Evolutionary conservation across 371 early-diverging fungal species (phyloP).

Genomic region (Actinomucor elegans): DNA sequence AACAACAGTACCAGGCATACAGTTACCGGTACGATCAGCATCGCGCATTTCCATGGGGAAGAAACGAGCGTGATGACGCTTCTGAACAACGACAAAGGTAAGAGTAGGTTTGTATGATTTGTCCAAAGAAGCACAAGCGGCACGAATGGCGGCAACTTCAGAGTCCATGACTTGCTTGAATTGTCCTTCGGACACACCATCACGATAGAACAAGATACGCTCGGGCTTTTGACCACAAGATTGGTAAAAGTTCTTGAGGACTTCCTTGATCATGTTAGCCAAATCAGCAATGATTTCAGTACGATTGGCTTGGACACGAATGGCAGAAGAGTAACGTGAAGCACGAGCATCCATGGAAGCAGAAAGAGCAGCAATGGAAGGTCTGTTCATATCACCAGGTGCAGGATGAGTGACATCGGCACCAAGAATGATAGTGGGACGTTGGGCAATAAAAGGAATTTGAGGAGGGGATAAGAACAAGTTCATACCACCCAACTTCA

Average conservation of each 20-base stretch:
- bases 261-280: conserved; percentile 77
- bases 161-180: conserved; percentile 74
- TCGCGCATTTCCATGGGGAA: conserved; percentile 71
- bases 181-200: conserved; percentile 92
- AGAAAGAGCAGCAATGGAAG: conserved; percentile 78
- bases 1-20: conserved; percentile 88
- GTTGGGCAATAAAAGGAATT: conserved; percentile 62
- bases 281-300: conserved; percentile 90
- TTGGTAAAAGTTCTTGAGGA: conserved; percentile 79
- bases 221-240: conserved; percentile 78
- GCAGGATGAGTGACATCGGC: conserved; percentile 94
- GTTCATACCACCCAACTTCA: conserved; percentile 87
- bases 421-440: conserved; percentile 92
- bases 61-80: conserved; percentile 96
- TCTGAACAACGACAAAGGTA: conserved; percentile 93
- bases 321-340: conserved; percentile 81
- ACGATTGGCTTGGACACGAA: conserved; percentile 82
- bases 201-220: conserved; percentile 92
- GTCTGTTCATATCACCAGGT: conserved; percentile 70
- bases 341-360: conserved; percentile 84
- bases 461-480: conserved; percentile 43
- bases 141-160: conserved; percentile 81
- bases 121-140: conserved; percentile 76
- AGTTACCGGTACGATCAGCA: conserved; percentile 43
- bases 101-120: conserved; percentile 77